Evolutionary conservation across 257 asterid genomes (phyloP), one percentile per base, ranked within the genome.

Genomic region (Anisodus acutangulus): DNA sequence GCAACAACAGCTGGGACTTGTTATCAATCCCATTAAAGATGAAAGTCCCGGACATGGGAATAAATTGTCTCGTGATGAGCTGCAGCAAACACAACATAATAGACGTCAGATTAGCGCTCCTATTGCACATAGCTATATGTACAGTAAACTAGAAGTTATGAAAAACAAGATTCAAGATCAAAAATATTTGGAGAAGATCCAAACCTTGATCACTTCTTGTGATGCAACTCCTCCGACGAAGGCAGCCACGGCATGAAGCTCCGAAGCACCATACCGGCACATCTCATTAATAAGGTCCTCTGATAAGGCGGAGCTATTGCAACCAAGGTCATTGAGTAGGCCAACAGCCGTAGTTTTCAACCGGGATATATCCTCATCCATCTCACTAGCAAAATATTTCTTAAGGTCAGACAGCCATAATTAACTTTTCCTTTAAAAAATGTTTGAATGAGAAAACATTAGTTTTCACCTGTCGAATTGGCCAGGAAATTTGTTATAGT

Each of bases 241-340:
- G 88, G 98, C 97, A 22, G 98, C 98, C 85, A 97, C 98, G 5
- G 96, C 95, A 84, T 95, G 99, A 86, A 97, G 98, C 88, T 97
- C 99, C 9, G 97, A 88, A 76, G 97, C 97, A 53, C 99, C 99
- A 87, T 95, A 97, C 80, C 99, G 94, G 79, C 98, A 95, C 88
- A 97, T 95, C 92, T 97, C 98, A 72, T 90, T 92, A 10, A 97
- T 89, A 68, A 97, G 98, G 88, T 97, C 99, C 88, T 97, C 99
- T 5, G 92, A 89, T 85, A 97, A 87, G 88, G 90, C 87, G 19
- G 93, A 90, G 55, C 98, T 95, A 26, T 93, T 93, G 94, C 95
- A 93, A 68, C 99, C 98, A 85, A 92, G 83, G 85, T 97, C 98
- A 41, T 84, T 88, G 15, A 95, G 95, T 68, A 97, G 86, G 88